Evolutionary conservation across 352 stramenopile genomes (phyloP).

Genomic region (Phytophthora aleatoria): DNA sequence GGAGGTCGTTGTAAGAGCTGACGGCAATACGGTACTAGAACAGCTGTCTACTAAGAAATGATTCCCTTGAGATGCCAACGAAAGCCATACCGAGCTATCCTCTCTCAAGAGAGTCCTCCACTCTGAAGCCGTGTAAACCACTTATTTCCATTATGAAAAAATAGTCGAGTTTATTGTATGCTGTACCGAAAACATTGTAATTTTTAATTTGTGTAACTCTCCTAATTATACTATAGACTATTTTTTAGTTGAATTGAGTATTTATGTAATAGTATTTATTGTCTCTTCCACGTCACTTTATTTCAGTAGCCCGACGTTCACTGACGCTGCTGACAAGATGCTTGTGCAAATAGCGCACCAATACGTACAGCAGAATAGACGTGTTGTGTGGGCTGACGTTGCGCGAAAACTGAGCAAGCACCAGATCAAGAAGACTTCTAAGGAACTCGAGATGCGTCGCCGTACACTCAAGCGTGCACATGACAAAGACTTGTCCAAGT

Average conservation of each 20-base stretch:
- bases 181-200: neutral
- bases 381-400: conserved; percentile 10
- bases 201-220: neutral
- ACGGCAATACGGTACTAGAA: too few species aligned
- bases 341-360: conserved; percentile 4
- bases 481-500: conserved; percentile 2
- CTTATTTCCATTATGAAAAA: neutral
- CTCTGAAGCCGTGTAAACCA: neutral
- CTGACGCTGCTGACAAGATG: conserved; percentile 6
- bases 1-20: neutral
- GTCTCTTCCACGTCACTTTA: too few species aligned
- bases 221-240: neutral
- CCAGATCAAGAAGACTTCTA: conserved; percentile 7
- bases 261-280: too few species aligned
- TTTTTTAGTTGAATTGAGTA: neutral
- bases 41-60: neutral
- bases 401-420: neutral
- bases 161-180: neutral
- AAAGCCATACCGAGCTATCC: neutral
- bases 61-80: neutral
- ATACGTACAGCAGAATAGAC: conserved; percentile 4
- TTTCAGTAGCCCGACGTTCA: neutral
- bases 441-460: conserved; percentile 11
- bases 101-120: neutral
- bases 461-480: conserved; percentile 14